Conservation (phyloP, 78 protist genomes). For the Bigelowiella natans region DNA sequence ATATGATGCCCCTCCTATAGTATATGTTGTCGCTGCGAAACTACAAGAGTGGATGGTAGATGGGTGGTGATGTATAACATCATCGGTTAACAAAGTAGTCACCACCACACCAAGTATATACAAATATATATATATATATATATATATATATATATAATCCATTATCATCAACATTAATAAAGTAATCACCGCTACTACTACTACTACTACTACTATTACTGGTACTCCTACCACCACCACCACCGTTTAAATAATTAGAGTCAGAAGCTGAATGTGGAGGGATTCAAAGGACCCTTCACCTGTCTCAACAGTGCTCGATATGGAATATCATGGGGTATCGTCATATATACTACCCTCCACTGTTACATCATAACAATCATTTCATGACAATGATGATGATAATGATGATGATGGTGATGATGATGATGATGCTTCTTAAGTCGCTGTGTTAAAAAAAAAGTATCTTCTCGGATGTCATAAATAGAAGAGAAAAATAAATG, state of each 20-base stretch:
- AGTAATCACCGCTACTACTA: too few relatives aligned
- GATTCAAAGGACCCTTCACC: conserved; percentile 12
- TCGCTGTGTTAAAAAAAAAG: too few relatives aligned
- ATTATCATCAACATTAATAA: background rate
- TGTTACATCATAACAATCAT: too few relatives aligned
- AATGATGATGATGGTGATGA: background rate
- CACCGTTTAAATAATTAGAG: background rate
- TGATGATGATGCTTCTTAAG: background rate
- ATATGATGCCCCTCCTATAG: background rate
- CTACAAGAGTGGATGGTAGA: too few relatives aligned
- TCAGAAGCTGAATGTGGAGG: background rate
- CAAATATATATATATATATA: background rate
- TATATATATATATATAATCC: background rate
- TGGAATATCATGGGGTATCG: conserved; percentile 20
- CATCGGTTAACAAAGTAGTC: too few relatives aligned
- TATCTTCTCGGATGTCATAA: too few relatives aligned
- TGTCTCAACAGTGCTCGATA: conserved; percentile 22
- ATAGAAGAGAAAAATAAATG: too few relatives aligned
- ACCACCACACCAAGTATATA: too few relatives aligned
- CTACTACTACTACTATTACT: too few relatives aligned
- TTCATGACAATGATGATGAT: background rate
- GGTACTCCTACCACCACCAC: too few relatives aligned
- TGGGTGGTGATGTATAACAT: too few relatives aligned
- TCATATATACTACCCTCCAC: background rate
- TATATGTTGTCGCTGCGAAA: too few relatives aligned